These are phyloP conservation scores for Martensiomyces pterosporus DNA, from an alignment of 192 early-diverging fungal species.

Conservation along the genomic window DNA sequence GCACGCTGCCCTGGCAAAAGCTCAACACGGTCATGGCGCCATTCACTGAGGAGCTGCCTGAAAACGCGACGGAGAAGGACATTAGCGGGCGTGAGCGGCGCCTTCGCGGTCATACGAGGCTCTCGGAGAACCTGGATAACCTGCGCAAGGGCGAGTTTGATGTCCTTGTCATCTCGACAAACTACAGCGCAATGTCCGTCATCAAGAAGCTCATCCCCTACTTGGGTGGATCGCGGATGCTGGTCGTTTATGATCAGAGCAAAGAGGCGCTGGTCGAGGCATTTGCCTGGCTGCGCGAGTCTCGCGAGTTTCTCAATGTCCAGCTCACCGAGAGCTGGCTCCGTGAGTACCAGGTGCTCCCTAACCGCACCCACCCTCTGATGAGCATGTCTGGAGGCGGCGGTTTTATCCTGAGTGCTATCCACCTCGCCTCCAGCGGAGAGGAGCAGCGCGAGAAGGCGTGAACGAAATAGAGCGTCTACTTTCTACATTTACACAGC, in stretches of 20 bases:
- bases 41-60: slow-evolving; percentile 55
- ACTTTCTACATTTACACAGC: too few species aligned
- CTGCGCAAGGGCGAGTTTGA: slow-evolving; percentile 66
- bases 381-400: slow-evolving; percentile 76
- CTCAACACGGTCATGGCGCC: slow-evolving; percentile 55
- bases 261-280: slow-evolving; percentile 65
- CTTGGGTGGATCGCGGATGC: slow-evolving; percentile 76
- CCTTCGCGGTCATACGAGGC: slow-evolving; percentile 46
- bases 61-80: slow-evolving; percentile 51
- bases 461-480: too few species aligned
- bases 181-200: slow-evolving; percentile 69
- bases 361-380: slow-evolving; percentile 72
- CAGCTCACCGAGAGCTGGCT: slow-evolving; percentile 90
- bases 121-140: slow-evolving; percentile 50
- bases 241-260: slow-evolving; percentile 75
- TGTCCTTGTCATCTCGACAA: slow-evolving; percentile 72
- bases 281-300: slow-evolving; percentile 63
- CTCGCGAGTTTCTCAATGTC: slow-evolving; percentile 68
- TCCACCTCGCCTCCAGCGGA: slow-evolving; percentile 35
- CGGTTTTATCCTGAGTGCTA: slow-evolving; percentile 65
- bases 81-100: slow-evolving; percentile 53
- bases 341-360: slow-evolving; percentile 81
- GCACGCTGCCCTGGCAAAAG: slow-evolving; percentile 67
- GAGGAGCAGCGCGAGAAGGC: not conserved
- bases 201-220: slow-evolving; percentile 66